Conservation (phyloP, 164 flowering plant species). For the Berberis thunbergii region DNA sequence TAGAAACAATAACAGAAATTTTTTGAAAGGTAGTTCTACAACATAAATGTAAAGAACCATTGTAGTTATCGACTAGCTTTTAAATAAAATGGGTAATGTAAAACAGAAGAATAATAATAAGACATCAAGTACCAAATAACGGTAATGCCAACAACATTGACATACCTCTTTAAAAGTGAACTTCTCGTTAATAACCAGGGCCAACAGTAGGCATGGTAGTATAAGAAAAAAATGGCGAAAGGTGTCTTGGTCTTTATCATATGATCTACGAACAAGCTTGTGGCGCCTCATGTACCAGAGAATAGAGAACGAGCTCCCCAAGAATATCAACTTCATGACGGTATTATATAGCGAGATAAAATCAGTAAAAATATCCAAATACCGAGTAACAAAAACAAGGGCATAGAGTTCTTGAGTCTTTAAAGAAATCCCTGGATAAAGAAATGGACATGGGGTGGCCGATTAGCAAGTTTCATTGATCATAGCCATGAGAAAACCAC, state of each 20-base stretch:
- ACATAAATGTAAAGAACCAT: too few species aligned
- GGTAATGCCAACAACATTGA: conserved; percentile 1
- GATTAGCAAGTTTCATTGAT: too few species aligned
- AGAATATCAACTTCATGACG: conserved; percentile 75
- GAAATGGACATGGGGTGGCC: too few species aligned
- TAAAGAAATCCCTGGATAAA: conserved; percentile 68
- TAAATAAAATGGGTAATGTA: too few species aligned
- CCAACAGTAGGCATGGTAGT: conserved; percentile 75
- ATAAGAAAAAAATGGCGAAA: conserved; percentile 71
- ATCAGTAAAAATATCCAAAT: conserved; percentile 78
- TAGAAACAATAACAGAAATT: background rate
- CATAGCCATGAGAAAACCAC: too few species aligned
- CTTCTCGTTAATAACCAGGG: conserved; percentile 63
- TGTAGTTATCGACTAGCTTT: too few species aligned
- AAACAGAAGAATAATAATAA: too few species aligned
- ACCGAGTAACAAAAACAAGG: conserved; percentile 74
- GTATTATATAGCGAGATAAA: conserved; percentile 74
- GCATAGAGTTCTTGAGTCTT: conserved; percentile 95
- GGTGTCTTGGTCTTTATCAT: conserved; percentile 89
- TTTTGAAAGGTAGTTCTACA: background rate
- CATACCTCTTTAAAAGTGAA: conserved; percentile 79
- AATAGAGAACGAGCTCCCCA: conserved; percentile 89
- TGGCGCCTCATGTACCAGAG: conserved; percentile 92
- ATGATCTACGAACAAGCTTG: conserved; percentile 79
- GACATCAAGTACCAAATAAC: background rate